Conservation (phyloP, 2,329 filamentous ascomycete genomes). For the Conoideocrella luteorostrata region DNA sequence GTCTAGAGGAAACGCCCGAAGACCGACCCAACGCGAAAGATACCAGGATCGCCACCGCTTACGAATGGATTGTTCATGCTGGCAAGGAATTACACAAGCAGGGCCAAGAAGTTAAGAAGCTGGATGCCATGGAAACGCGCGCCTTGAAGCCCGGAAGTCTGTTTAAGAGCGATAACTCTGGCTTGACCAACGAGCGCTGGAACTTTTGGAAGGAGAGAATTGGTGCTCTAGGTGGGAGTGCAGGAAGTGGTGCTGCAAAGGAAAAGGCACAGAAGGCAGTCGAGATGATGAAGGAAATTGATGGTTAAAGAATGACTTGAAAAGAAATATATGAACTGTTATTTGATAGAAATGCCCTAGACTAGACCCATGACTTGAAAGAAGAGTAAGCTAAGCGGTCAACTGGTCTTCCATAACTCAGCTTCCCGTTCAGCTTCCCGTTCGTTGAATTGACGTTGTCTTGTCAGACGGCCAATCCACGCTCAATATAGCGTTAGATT, state of each 20-base stretch:
- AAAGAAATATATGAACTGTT: too few relatives aligned
- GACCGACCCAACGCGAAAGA: constrained; percentile 13
- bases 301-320: too few relatives aligned
- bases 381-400: too few relatives aligned
- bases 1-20: constrained; percentile 21
- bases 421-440: too few relatives aligned
- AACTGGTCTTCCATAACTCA: too few relatives aligned
- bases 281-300: constrained; percentile 17
- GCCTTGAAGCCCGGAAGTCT: constrained; percentile 16
- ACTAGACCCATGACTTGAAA: too few relatives aligned
- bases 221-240: constrained; percentile 13
- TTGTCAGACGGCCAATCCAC: too few relatives aligned
- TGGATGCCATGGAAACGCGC: constrained; percentile 16
- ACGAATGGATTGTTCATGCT: constrained; percentile 25
- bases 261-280: constrained; percentile 15
- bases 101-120: constrained; percentile 7
- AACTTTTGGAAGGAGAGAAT: constrained; percentile 23
- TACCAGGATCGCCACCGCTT: constrained; percentile 15
- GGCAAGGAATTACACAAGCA: constrained; percentile 18
- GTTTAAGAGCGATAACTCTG: constrained; percentile 15
- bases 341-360: not conserved
- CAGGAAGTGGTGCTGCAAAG: constrained; percentile 15
- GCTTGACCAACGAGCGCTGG: constrained; percentile 22
- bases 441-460: too few relatives aligned
- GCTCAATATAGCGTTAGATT: too few relatives aligned